Conservation (phyloP, 73 alveolate species). For the Paramecium pentaurelia region DNA sequence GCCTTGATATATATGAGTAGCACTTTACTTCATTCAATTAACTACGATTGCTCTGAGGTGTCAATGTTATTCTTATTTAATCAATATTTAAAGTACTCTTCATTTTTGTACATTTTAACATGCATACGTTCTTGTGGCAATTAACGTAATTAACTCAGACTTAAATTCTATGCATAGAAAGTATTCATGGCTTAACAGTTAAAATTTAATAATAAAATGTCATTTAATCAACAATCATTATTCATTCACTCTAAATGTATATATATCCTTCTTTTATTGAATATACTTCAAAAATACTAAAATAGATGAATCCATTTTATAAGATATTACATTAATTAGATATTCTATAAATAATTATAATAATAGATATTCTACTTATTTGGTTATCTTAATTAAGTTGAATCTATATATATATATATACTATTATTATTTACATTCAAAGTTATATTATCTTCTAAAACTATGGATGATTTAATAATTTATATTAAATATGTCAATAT, state of each 20-base stretch:
- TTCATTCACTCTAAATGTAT: neutral
- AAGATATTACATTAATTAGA: neutral
- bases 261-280: neutral
- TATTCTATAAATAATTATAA: neutral
- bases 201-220: neutral
- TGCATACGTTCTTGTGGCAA: neutral
- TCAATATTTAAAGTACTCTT: neutral
- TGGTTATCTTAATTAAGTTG: neutral
- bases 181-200: neutral
- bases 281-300: neutral
- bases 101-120: neutral
- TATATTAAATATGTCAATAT: neutral
- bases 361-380: neutral
- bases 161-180: neutral
- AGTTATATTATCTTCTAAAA: neutral
- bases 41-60: constrained; percentile 5
- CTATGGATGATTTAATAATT: neutral
- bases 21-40: neutral
- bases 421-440: neutral
- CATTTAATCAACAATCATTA: neutral
- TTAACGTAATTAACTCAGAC: neutral
- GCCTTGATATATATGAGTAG: neutral
- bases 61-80: neutral
- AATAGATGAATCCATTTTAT: neutral
- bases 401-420: neutral